Conservation (phyloP, 2,329 filamentous ascomycete species). For the Byssothecium circinans region DNA sequence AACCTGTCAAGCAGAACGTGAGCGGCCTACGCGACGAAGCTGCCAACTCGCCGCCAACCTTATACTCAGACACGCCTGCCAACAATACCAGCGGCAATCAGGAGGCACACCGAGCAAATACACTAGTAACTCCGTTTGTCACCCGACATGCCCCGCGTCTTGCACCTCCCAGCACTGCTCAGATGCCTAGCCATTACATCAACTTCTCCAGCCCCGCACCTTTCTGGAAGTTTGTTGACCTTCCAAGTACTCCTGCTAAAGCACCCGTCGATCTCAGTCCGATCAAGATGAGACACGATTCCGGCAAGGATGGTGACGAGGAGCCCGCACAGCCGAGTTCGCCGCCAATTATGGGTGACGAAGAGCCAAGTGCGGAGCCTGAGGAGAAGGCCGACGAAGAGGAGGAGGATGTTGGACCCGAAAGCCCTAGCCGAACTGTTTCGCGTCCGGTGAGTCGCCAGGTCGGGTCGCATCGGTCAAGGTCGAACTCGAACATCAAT, state of each 20-base stretch:
- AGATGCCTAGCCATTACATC: slow-evolving; percentile 82
- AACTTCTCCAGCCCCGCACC: slow-evolving; percentile 82
- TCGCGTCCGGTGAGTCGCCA: slow-evolving; percentile 40
- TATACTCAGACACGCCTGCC: slow-evolving; percentile 40
- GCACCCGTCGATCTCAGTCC: slow-evolving; percentile 38
- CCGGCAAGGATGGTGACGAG: slow-evolving; percentile 33
- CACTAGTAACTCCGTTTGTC: slow-evolving; percentile 67
- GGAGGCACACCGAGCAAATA: slow-evolving; percentile 31
- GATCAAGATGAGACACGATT: slow-evolving; percentile 36
- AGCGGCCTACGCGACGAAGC: slow-evolving; percentile 36
- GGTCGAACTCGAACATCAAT: slow-evolving; percentile 37
- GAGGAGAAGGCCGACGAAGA: slow-evolving; percentile 34
- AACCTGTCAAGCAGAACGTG: slow-evolving; percentile 36
- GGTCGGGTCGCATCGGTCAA: slow-evolving; percentile 28
- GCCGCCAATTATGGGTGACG: slow-evolving; percentile 34
- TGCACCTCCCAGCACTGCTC: slow-evolving; percentile 77
- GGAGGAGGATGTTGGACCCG: slow-evolving; percentile 37
- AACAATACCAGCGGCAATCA: slow-evolving; percentile 32
- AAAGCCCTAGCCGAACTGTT: slow-evolving; percentile 39
- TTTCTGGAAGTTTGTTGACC: slow-evolving; percentile 85
- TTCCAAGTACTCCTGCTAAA: slow-evolving; percentile 69
- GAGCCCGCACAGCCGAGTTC: slow-evolving; percentile 37
- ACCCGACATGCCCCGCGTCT: slow-evolving; percentile 72
- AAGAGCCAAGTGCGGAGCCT: slow-evolving; percentile 26
- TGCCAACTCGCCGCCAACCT: slow-evolving; percentile 40